Evolutionary conservation across 1,284 basidiomycete genomes (phyloP), one percentile per base, ranked within the genome.

Genomic region (Pseudomicrostroma phylloplanum): DNA sequence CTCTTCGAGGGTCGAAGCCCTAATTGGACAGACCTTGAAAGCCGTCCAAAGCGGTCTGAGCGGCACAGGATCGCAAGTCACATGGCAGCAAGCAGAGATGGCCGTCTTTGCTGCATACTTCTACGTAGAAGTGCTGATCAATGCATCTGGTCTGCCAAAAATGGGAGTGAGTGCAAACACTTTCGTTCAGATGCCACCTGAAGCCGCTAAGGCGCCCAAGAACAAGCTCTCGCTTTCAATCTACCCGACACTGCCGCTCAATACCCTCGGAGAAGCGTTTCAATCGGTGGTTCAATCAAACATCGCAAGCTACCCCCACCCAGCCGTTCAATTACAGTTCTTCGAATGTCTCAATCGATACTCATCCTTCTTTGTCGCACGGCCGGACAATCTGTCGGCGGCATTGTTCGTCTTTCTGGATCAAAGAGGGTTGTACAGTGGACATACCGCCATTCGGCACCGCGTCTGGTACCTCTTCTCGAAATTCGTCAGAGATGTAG

Each of bases 1-100:
- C 59, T 88, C 87, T 0, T 83, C 84, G 25, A 85, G 87, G 1
- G 84, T 92, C 8, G 84, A 85, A 56, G 83, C 84, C n/a, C 83
- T 90, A 26, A 87, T 90, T 11, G 77, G 88, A 58, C 85, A 85
- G 64, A 91, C 89, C 0, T 83, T 94, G 40, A 84, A 86, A 9
- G 84, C 86, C 0, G 89, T 87, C 69, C 76, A 78, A 41, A 82
- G 83, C 42, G 85, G 81, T 39, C 63, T 60, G 0, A 56, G 66
- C 62, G 86, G 87, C 1, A 79, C 84, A 0, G 67, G 17, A 67
- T 51, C 68, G 9, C 82, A 54, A 68, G 74, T 96, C 21, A 85
- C 89, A 57, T 99, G 96, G 96, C 88, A 93, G 75, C 89, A 96
- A 72, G 90, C 90, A 0, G 96, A 99, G 79, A 84, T 98, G 21